These are phyloP conservation scores for Xeromyces bisporus DNA, from an alignment of 495 filamentous ascomycete species.

Conservation along the genomic window DNA sequence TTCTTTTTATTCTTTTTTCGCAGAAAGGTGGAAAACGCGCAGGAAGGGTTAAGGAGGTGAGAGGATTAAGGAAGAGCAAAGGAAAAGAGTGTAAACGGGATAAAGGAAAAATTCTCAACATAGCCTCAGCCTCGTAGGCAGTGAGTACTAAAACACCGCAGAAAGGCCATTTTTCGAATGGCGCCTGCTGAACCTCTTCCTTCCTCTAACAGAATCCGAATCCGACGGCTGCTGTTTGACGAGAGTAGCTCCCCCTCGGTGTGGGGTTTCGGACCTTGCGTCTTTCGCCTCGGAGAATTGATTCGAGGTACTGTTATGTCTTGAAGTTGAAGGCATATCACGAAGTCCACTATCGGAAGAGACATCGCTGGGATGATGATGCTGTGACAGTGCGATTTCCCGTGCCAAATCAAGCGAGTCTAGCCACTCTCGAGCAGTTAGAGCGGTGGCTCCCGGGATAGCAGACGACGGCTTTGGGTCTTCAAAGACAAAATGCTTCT, in stretches of 20 bases:
- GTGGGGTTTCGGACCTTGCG: conserved; percentile 15
- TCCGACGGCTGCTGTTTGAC: conserved; percentile 32
- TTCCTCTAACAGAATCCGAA: conserved; percentile 40
- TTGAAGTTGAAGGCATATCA: no score
- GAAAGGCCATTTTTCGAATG: conserved; percentile 82
- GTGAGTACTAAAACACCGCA: conserved; percentile 45
- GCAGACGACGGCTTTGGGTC: conserved; percentile 52
- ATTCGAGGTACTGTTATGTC: conserved; percentile 59
- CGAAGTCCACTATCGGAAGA: no score
- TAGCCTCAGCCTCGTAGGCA: not conserved
- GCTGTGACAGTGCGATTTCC: conserved; percentile 62
- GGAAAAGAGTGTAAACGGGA: no score
- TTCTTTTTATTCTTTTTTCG: no score
- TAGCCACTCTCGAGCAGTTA: conserved; percentile 68
- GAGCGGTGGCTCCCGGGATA: conserved; percentile 25
- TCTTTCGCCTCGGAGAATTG: conserved; percentile 25
- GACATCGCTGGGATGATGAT: conserved; percentile 48
- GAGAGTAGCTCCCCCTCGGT: conserved; percentile 27
- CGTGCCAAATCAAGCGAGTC: conserved; percentile 66
- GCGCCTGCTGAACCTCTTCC: conserved; percentile 75
- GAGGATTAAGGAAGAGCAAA: no score
- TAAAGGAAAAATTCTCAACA: no score
- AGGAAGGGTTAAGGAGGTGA: no score
- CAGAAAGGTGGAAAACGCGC: no score
- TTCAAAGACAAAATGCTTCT: conserved; percentile 87